Percentiles rank a stretch among this genome's conserved stretches.
Conservation (phyloP, 345 rosid genomes). For the Salix dunnii region DNA sequence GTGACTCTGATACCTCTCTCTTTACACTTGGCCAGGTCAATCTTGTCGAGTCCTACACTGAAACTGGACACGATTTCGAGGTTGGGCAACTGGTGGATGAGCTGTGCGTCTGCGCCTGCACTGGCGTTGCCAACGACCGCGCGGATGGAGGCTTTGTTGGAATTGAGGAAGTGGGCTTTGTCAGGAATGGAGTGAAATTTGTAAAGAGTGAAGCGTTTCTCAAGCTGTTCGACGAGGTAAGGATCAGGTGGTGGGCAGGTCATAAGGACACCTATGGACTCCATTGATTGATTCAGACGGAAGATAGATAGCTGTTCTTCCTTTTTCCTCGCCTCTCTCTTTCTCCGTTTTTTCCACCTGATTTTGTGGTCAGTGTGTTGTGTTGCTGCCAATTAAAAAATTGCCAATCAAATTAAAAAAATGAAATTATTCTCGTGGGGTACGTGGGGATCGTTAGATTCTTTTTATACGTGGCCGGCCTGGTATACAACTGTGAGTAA, state of each 20-base stretch:
- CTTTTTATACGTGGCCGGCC: no score
- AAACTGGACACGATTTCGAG: constrained; percentile 71
- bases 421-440: no score
- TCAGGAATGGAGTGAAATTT: constrained; percentile 46
- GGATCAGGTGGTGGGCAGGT: constrained; percentile 49
- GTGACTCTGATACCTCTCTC: constrained; percentile 69
- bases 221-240: constrained; percentile 65
- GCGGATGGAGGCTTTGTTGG: constrained; percentile 46
- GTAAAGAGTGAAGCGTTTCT: constrained; percentile 61
- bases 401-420: no score
- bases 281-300: constrained; percentile 35
- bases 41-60: constrained; percentile 84
- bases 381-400: no score
- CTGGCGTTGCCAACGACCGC: constrained; percentile 68
- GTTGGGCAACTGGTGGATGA: constrained; percentile 59
- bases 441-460: no score
- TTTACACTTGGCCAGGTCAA: constrained; percentile 68
- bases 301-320: background rate
- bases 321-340: background rate
- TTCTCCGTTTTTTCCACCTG: no score
- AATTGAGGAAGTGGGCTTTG: constrained; percentile 39
- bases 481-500: no score
- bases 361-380: no score
- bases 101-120: constrained; percentile 64
- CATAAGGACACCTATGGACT: constrained; percentile 69